phyloP scores from a whole-genome alignment of 257 asterid genomes.

The Penstemon eatonii region DNA sequence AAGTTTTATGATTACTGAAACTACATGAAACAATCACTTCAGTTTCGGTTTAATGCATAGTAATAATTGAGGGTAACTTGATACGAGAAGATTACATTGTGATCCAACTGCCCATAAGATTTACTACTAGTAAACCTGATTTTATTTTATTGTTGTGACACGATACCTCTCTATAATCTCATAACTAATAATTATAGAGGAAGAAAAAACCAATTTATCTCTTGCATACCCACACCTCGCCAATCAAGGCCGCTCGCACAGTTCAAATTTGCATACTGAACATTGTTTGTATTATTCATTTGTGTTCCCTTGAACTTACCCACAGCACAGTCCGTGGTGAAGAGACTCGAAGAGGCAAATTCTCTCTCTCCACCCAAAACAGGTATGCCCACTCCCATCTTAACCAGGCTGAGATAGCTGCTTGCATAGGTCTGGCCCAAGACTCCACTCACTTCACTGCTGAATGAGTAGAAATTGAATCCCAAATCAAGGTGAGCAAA shows the following conservation, averaged over 20 bases:
- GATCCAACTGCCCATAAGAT: slow-evolving; percentile 12
- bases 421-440: slow-evolving; percentile 74
- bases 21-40: background rate
- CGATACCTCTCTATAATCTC: slow-evolving; percentile 10
- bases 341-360: slow-evolving; percentile 55
- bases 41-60: background rate
- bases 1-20: background rate
- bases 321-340: slow-evolving; percentile 67
- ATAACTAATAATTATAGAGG: background rate
- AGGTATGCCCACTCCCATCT: slow-evolving; percentile 82
- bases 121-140: slow-evolving; percentile 20
- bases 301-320: slow-evolving; percentile 52
- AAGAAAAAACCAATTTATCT: slow-evolving; percentile 30
- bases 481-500: slow-evolving; percentile 85
- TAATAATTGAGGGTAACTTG: background rate
- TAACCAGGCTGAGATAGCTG: slow-evolving; percentile 60
- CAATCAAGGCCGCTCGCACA: slow-evolving; percentile 61
- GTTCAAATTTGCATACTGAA: slow-evolving; percentile 45
- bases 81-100: slow-evolving; percentile 2
- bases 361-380: slow-evolving; percentile 76
- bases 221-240: slow-evolving; percentile 74
- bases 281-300: slow-evolving; percentile 10
- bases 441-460: slow-evolving; percentile 59
- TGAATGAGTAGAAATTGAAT: slow-evolving; percentile 71
- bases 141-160: slow-evolving; percentile 18